Base-by-base conservation (phyloP, 306 rosid species). In the Rosa rugosa region DNA sequence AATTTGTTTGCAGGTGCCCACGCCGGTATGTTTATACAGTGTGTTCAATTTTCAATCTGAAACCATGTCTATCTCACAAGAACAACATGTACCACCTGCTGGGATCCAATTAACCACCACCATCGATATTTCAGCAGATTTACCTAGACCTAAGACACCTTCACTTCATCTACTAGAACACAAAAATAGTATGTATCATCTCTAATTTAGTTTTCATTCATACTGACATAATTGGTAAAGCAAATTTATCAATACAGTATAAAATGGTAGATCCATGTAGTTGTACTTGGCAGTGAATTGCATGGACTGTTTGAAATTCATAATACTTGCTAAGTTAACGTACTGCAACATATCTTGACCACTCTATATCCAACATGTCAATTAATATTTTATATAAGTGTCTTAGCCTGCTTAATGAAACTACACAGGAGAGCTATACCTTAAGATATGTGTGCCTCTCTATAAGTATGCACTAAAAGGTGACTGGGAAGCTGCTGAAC, bases 401-500 rank as follows among this genome's bases (percentile, higher is more conserved):
- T 0, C 34, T 57, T 8, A n/a, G 64, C 2, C 34, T 57, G 34
- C 34, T 57, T 22, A 57, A 22, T 22, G 12, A 44, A 74, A 12
- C 41, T 40, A 22, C 78, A 8, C 42, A 74, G 78, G 69, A 74
- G 11, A 57, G 11, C 16, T 0, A 5, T 74, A 74, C 54, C 62
- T 41, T 1, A 0, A 41, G 3, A 23, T 0, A 9, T 41, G 78
- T 31, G 68, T 74, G 11, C 41, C 78, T 14, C 78, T 74, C 25
- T 27, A 57, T 22, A 74, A 53, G 27, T 63, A 78, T 46, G 76
- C 82, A 11, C 5, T 73, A 5, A 56, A 40, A 36, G 77, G 82
- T 2, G 76, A 83, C 4, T 83, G 79, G 83, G 51, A 68, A 51
- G 54, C 45, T 0, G 69, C 75, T 0, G 38, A 75, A 20, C 0